Evolutionary conservation across 306 rosid genomes (phyloP).

Genomic region (Geum urbanum): DNA sequence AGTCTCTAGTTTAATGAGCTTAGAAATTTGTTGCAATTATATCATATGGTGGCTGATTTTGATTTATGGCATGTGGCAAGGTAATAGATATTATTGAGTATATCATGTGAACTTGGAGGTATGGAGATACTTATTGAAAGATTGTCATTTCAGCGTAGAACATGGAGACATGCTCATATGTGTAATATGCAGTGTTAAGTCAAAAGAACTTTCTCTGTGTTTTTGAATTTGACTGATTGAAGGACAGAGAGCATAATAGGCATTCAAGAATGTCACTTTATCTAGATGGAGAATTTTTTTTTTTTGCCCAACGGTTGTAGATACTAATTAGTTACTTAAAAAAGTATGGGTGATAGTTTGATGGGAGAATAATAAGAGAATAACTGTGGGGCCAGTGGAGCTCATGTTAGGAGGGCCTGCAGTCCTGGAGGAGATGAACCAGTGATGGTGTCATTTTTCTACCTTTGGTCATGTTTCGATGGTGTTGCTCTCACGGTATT

Average conservation of each 20-base stretch:
- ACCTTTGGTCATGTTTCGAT: background rate
- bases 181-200: too few species aligned
- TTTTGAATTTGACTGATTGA: background rate
- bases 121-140: background rate
- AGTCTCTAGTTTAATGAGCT: background rate
- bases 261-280: too few species aligned
- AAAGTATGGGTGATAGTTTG: background rate
- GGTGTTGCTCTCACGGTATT: background rate
- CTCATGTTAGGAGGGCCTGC: background rate
- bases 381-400: background rate
- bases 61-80: conserved; percentile 7
- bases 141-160: background rate
- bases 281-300: background rate
- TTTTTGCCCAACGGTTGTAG: too few species aligned
- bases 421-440: background rate
- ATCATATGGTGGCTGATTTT: background rate
- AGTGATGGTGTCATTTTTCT: background rate
- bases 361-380: background rate
- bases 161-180: background rate
- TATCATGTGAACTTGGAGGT: background rate
- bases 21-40: background rate
- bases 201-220: background rate
- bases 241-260: background rate
- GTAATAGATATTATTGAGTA: background rate
- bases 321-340: too few species aligned